Evolutionary conservation across 768 basidiomycete species (phyloP).

Genomic region (Crucibulum laeve): DNA sequence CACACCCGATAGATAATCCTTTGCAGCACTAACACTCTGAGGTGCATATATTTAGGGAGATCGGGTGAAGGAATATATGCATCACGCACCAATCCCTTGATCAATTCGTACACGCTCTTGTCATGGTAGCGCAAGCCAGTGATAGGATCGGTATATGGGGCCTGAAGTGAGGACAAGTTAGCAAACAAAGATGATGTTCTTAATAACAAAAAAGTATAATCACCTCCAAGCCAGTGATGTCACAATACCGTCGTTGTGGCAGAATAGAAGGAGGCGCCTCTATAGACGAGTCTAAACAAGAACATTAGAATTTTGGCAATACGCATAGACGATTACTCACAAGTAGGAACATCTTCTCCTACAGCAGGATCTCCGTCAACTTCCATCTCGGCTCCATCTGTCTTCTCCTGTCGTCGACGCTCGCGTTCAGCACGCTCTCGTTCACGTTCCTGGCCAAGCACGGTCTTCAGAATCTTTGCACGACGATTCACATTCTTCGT

Average conservation of each 20-base stretch:
- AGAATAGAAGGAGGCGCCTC: conserved; percentile 82
- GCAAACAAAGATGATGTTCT: no score
- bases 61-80: not conserved
- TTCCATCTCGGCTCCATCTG: conserved; percentile 40
- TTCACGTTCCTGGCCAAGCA: conserved; percentile 76
- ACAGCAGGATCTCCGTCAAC: conserved; percentile 37
- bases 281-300: conserved; percentile 61
- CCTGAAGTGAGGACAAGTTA: conserved; percentile 34
- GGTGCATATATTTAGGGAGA: not conserved
- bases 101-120: conserved; percentile 81
- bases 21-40: conserved; percentile 66
- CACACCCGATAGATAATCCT: conserved; percentile 69
- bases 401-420: conserved; percentile 40
- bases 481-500: conserved; percentile 67
- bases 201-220: no score
- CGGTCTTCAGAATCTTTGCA: conserved; percentile 76
- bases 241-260: conserved; percentile 75
- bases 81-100: conserved; percentile 61
- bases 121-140: conserved; percentile 81
- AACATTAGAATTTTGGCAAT: not conserved
- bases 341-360: conserved; percentile 69
- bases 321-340: conserved; percentile 32
- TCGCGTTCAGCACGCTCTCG: conserved; percentile 69
- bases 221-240: conserved; percentile 84
- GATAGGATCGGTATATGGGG: conserved; percentile 79